Base-by-base conservation (phyloP, 257 asterid species). In the Salvia splendens region DNA sequence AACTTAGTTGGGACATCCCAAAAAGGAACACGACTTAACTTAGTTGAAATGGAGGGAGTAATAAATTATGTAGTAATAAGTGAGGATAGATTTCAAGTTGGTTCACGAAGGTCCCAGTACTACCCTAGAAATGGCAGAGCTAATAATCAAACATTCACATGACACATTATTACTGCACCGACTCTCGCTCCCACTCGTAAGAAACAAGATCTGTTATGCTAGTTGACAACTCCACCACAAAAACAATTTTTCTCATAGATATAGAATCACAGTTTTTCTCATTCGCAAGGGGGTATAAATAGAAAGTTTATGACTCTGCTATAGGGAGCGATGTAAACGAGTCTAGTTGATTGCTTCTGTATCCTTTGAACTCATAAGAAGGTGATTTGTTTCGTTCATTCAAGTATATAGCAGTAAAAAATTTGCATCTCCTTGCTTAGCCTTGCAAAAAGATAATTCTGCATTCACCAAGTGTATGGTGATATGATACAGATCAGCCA, bases 321-420 rank as follows among this genome's bases (percentile, higher is more conserved):
- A 54, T 47, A 68, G 52, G 46, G 64, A 71, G 4, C 46, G 40
- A 41, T 51, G 35, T 45, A 40, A 12, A 8, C 6, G 28, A 33
- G 42, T 59, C 62, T 38, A 57, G 36, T 61, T 61, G 59, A 68
- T 54, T 68, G 40, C 71, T 45, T 42, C 66, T 45, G 33, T 41
- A 47, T 51, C 38, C 4, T 50, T 33, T 56, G 20, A 24, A 57
- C 62, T 47, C 58, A 14, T 48, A 50, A 60, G 50, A 50, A 52
- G 50, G 50, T 35, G 68, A 51, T 20, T 8, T 61, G 36, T 17
- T 8, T 11, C 49, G 36, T 28, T 36, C 47, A 46, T 28, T 42
- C 15, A 52, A 61, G 56, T 30, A 38, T 52, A 30, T 15, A 57
- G 57, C 41, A 64, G 12, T 12, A 47, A 64, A 56, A 36, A 38